Conservation (phyloP, 495 filamentous ascomycete species). For the Parathielavia appendiculata region DNA sequence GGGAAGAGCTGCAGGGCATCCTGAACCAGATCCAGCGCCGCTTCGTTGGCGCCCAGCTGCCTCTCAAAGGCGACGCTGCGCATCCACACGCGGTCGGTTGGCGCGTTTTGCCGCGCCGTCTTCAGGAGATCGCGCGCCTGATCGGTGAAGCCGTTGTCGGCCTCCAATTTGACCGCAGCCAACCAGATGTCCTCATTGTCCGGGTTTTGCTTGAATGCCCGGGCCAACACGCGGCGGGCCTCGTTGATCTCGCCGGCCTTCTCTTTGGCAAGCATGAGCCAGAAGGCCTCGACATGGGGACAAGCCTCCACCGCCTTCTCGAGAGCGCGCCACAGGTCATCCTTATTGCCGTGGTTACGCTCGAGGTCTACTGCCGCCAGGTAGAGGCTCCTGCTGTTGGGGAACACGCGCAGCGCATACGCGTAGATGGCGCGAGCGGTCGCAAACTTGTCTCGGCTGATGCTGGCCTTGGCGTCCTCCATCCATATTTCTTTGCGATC, state of each 20-base stretch:
- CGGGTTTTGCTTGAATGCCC: constrained; percentile 87
- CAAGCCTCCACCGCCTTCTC: constrained; percentile 93
- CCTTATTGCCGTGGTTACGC: constrained; percentile 79
- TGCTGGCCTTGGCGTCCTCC: constrained; percentile 79
- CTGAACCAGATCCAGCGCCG: constrained; percentile 78
- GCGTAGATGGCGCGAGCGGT: constrained; percentile 91
- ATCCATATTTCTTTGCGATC: constrained; percentile 93
- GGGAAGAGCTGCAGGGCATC: constrained; percentile 87
- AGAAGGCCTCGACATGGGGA: constrained; percentile 81
- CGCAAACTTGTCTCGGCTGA: constrained; percentile 72
- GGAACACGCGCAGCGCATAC: constrained; percentile 83
- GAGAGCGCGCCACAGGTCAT: constrained; percentile 74
- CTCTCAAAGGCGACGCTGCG: constrained; percentile 90
- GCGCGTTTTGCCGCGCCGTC: constrained; percentile 76
- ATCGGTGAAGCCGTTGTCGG: constrained; percentile 72
- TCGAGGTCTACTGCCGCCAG: constrained; percentile 86
- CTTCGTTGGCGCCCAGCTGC: constrained; percentile 69
- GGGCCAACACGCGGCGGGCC: constrained; percentile 73
- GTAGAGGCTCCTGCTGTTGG: constrained; percentile 77
- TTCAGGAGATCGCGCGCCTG: constrained; percentile 75
- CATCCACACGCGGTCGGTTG: constrained; percentile 94
- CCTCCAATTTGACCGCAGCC: constrained; percentile 89
- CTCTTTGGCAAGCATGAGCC: constrained; percentile 93
- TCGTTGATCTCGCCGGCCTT: constrained; percentile 81
- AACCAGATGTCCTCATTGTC: constrained; percentile 98